Evolutionary conservation across 805 yeast species (phyloP).

Genomic region (Jamesozyma rosinii): DNA sequence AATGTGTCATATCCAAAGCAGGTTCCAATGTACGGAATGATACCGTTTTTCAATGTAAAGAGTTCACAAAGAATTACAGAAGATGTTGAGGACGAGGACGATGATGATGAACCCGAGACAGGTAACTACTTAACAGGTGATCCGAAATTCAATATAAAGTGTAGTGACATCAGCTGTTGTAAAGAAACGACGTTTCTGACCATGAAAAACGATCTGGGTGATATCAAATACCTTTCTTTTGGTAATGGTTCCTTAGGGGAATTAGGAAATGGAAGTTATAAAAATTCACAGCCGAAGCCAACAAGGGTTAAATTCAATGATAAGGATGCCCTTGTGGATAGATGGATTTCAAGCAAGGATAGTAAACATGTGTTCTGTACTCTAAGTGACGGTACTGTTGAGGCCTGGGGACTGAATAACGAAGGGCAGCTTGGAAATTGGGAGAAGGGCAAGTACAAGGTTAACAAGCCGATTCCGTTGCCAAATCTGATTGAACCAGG

Average conservation of each 20-base stretch:
- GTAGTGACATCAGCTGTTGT: conserved; percentile 55
- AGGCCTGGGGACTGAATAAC: conserved; percentile 79
- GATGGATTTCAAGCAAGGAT: conserved; percentile 46
- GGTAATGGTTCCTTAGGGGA: conserved; percentile 86
- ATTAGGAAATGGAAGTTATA: conserved; percentile 66
- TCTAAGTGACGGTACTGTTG: conserved; percentile 41
- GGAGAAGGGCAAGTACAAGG: conserved; percentile 27
- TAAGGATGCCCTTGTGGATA: conserved; percentile 34
- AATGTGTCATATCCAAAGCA: conserved; percentile 60
- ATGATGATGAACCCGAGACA: conserved; percentile 12
- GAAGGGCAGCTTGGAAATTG: conserved; percentile 82
- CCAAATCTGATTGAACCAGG: conserved; percentile 45
- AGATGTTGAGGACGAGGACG: conserved; percentile 18
- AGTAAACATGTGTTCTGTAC: conserved; percentile 51
- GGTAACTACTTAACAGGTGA: neutral
- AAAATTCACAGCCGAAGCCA: conserved; percentile 68
- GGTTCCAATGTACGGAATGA: conserved; percentile 32
- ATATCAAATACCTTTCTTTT: conserved; percentile 40
- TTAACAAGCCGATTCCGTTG: conserved; percentile 37
- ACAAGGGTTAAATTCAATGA: conserved; percentile 42
- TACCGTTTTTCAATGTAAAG: conserved; percentile 28
- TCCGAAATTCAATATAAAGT: conserved; percentile 36
- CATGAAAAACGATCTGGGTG: conserved; percentile 20
- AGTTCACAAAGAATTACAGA: neutral
- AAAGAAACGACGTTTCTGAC: conserved; percentile 54